Conservation (phyloP, 192 early-diverging fungal genomes). For the Backusella tuberculispora region DNA sequence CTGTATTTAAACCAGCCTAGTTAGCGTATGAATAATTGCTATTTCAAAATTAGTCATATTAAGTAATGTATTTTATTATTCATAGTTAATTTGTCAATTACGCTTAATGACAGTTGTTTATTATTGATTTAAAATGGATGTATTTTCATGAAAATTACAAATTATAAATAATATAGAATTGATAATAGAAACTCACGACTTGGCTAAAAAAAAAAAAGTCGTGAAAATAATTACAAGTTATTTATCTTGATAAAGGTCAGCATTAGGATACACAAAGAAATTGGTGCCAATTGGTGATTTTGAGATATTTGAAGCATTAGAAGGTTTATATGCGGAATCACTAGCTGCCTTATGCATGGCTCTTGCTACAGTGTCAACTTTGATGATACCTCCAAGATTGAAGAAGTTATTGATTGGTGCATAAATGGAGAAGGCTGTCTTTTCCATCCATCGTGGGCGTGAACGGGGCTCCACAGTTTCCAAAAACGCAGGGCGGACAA, state of each 20-base stretch:
- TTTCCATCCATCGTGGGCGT: constrained; percentile 11
- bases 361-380: constrained; percentile 29
- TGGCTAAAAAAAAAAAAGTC: too few species aligned
- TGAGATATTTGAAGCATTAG: not conserved
- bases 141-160: too few species aligned
- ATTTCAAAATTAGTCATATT: too few species aligned
- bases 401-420: constrained; percentile 3
- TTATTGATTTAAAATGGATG: too few species aligned
- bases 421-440: not conserved
- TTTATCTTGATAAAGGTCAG: not conserved
- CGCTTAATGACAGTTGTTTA: too few species aligned
- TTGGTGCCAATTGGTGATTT: not conserved
- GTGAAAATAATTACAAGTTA: not conserved
- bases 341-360: constrained; percentile 26
- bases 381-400: not conserved
- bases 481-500: constrained; percentile 66
- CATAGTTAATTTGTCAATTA: too few species aligned
- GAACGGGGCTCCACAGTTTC: constrained; percentile 49
- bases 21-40: too few species aligned
- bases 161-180: too few species aligned
- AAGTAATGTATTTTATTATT: too few species aligned
- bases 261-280: not conserved
- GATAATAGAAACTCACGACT: too few species aligned
- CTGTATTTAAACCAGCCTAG: too few species aligned
- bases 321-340: not conserved